A percentile compares a stretch with the other conserved stretches of the same genome.
Conservation (phyloP, 23 red algal genomes). For the Gracilaria domingensis region DNA sequence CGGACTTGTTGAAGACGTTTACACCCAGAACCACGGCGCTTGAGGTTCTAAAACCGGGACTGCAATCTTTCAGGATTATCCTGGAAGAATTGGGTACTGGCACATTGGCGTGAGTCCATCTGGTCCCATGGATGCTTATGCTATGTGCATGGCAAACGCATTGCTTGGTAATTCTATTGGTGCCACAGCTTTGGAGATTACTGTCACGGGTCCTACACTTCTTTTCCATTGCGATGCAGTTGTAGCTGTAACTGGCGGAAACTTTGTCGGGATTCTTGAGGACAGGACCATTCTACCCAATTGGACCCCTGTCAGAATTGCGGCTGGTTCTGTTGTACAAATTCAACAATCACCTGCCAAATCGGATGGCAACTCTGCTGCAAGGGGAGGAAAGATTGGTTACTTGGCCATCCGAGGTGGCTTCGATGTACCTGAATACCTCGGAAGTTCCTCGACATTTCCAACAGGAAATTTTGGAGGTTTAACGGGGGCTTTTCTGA, state of each 20-base stretch:
- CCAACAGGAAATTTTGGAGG: slow-evolving; percentile 77
- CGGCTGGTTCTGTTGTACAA: slow-evolving; percentile 28
- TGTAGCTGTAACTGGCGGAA: slow-evolving; percentile 63
- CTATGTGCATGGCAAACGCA: slow-evolving; percentile 73
- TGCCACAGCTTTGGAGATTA: slow-evolving; percentile 70
- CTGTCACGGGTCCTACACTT: slow-evolving; percentile 67
- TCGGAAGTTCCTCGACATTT: slow-evolving; percentile 76
- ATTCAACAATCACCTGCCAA: neutral
- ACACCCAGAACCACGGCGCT: slow-evolving; percentile 29
- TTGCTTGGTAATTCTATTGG: slow-evolving; percentile 51
- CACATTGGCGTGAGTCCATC: slow-evolving; percentile 78
- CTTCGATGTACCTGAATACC: slow-evolving; percentile 70
- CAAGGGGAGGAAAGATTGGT: slow-evolving; percentile 63
- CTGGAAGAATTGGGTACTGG: slow-evolving; percentile 74
- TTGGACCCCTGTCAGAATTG: slow-evolving; percentile 65
- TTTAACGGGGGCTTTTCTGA: slow-evolving; percentile 60
- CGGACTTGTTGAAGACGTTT: slow-evolving; percentile 68
- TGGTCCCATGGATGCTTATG: slow-evolving; percentile 76
- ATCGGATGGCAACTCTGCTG: neutral
- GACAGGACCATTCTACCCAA: slow-evolving; percentile 41
- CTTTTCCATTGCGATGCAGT: slow-evolving; percentile 46
- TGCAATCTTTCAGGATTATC: slow-evolving; percentile 80
- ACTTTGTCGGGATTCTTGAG: slow-evolving; percentile 40
- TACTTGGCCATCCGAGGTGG: slow-evolving; percentile 74
- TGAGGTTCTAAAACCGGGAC: slow-evolving; percentile 66